These are phyloP conservation scores for Corinectria fuckeliana DNA, from an alignment of 2,329 filamentous ascomycete species.

Conservation along the genomic window DNA sequence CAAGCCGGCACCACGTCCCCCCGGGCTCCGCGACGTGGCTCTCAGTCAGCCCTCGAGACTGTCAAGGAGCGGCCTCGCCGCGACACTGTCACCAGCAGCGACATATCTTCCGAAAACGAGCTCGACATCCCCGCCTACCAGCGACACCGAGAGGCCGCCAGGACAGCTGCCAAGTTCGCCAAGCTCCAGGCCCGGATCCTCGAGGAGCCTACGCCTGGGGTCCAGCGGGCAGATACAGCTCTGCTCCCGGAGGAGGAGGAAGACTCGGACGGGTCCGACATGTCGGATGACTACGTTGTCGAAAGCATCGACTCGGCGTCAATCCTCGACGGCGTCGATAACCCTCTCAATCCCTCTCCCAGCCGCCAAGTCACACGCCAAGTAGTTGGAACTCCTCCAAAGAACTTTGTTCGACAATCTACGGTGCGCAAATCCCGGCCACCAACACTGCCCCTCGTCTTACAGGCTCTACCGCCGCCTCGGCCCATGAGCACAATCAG, in stretches of 20 bases:
- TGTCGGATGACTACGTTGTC: constrained; percentile 66
- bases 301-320: constrained; percentile 75
- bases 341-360: constrained; percentile 62
- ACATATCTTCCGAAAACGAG: constrained; percentile 84
- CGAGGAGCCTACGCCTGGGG: constrained; percentile 46
- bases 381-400: constrained; percentile 69
- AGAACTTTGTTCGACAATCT: constrained; percentile 65
- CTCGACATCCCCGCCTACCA: constrained; percentile 72
- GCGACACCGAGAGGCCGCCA: constrained; percentile 66
- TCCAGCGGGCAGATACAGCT: constrained; percentile 55
- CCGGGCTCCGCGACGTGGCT: constrained; percentile 65
- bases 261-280: constrained; percentile 67
- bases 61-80: constrained; percentile 73
- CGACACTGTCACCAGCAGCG: constrained; percentile 82
- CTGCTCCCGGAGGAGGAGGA: constrained; percentile 64
- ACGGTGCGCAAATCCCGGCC: constrained; percentile 68
- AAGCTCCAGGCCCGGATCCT: constrained; percentile 48
- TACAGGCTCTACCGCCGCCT: constrained; percentile 74
- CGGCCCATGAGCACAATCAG: constrained; percentile 69
- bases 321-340: constrained; percentile 70
- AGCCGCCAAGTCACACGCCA: constrained; percentile 62
- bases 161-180: constrained; percentile 56
- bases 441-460: constrained; percentile 59
- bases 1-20: constrained; percentile 59
- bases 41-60: constrained; percentile 73